phyloP scores from a whole-genome alignment of 208 protist genomes.

The Leishmania tropica region DNA sequence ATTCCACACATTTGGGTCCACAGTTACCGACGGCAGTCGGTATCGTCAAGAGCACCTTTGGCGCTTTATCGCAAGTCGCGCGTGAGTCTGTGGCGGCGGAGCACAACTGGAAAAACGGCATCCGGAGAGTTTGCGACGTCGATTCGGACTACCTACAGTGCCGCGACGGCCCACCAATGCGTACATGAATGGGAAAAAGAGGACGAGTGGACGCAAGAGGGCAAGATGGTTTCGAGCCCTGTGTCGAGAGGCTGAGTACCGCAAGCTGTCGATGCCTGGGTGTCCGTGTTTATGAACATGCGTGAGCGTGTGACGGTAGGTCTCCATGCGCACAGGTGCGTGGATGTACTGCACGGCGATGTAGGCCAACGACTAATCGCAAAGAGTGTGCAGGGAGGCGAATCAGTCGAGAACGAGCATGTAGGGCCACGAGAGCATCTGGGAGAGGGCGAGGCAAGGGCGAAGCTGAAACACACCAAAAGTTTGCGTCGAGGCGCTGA shows the following conservation, averaged over 20 bases:
- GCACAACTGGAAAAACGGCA: constrained; percentile 1
- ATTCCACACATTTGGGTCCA: background rate
- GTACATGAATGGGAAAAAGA: background rate
- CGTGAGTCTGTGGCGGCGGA: background rate
- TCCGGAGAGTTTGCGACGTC: background rate
- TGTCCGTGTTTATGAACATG: background rate
- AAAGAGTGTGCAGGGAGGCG: background rate
- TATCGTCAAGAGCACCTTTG: background rate
- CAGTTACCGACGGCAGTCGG: background rate
- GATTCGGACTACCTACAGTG: background rate
- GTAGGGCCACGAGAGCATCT: background rate
- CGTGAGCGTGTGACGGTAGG: background rate
- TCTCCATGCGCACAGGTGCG: background rate
- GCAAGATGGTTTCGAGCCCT: background rate
- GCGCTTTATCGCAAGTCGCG: background rate
- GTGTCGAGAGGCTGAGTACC: background rate
- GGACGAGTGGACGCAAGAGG: background rate
- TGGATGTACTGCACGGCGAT: background rate
- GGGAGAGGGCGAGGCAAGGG: background rate
- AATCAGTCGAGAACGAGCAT: background rate
- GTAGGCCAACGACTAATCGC: background rate
- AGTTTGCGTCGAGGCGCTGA: background rate
- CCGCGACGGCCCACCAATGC: background rate
- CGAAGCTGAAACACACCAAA: background rate
- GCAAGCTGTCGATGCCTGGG: background rate